Evolutionary conservation across 2,329 filamentous ascomycete genomes (phyloP), one percentile per base, ranked within the genome.

Genomic region (Tolypocladium inflatum): DNA sequence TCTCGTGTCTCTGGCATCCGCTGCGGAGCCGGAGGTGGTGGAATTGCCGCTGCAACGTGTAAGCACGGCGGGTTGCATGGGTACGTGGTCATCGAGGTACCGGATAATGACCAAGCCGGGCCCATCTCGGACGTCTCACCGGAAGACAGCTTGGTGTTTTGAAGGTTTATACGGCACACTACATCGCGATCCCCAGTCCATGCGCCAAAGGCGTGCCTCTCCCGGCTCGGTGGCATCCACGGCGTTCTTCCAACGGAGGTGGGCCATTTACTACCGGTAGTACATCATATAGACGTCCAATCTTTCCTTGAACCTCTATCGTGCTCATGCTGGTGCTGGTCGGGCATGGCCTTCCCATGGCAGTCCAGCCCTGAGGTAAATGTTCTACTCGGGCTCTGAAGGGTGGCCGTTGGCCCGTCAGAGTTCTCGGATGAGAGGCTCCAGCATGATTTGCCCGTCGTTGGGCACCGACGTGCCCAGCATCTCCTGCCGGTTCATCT

Each of bases 391-490:
- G 8, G 41, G 15, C 11, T 13, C 50, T 23, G 33, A 6, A 15
- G 8, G 4, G 17, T 26, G 26, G 38, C 21, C 39, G 5, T n/a
- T 30, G 35, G 19, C 30, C 37, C 60, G 54, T 15, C 64, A 52
- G 39, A 73, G 68, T 60, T 77, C 74, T 30, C 67, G 66, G 33
- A 77, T 70, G 56, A 69, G 66, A 19, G 65, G 62, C 61, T 76
- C 74, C 19, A 75, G 59, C 15, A 60, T 58, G 39, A 80, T 66
- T 50, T 64, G 63, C 8, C 68, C 66, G 6, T 70, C 71, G 15
- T 66, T 69, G 8, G 70, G 65, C 41, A 82, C 73, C 13, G 76
- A 74, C 3, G 70, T 62, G 3, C 78, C 78, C 38, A 78, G 65
- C 1, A 76, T 78, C 13, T 78, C 76, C 30, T 71, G 62, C 38